These are phyloP conservation scores for Platismatia glauca DNA, from an alignment of 495 filamentous ascomycete species.

Conservation along the genomic window DNA sequence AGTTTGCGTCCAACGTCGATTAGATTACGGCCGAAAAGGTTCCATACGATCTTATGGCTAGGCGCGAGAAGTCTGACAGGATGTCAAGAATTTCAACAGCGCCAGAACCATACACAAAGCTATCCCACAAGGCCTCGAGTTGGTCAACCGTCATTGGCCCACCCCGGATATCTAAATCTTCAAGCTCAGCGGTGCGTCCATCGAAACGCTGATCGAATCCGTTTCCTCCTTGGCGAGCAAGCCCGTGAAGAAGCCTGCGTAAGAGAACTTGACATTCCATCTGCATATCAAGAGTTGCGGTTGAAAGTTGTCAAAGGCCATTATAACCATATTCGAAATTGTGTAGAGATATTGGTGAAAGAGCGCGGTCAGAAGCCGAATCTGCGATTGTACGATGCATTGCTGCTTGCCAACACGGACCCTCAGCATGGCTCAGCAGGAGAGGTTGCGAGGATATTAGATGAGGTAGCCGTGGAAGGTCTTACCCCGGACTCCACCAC, in stretches of 20 bases:
- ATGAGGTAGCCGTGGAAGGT: constrained; percentile 56
- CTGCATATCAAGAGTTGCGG: constrained; percentile 19
- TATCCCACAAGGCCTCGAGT: not conserved
- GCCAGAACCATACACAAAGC: not conserved
- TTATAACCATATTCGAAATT: constrained; percentile 13
- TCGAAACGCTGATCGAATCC: not conserved
- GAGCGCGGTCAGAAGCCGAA: constrained; percentile 55
- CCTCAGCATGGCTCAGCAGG: constrained; percentile 52
- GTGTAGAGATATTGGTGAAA: constrained; percentile 40
- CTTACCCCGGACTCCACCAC: constrained; percentile 54
- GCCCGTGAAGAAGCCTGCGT: not conserved
- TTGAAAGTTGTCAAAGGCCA: constrained; percentile 8
- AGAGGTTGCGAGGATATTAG: constrained; percentile 48
- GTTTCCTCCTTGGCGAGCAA: not conserved
- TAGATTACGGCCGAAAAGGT: constrained; percentile 7
- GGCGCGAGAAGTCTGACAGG: not conserved
- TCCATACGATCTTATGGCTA: not conserved
- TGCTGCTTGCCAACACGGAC: constrained; percentile 64
- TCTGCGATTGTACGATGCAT: constrained; percentile 56
- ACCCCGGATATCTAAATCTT: not conserved
- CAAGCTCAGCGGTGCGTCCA: not conserved
- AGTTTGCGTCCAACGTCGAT: constrained; percentile 46
- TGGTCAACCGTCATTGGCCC: not conserved
- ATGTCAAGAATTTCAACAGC: not conserved
- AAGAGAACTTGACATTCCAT: constrained; percentile 5